A percentile compares a stretch with the other conserved stretches of the same genome.
These are phyloP conservation scores for Boletus sp. DNA, from an alignment of 768 basidiomycete genomes.

Conservation along the genomic window DNA sequence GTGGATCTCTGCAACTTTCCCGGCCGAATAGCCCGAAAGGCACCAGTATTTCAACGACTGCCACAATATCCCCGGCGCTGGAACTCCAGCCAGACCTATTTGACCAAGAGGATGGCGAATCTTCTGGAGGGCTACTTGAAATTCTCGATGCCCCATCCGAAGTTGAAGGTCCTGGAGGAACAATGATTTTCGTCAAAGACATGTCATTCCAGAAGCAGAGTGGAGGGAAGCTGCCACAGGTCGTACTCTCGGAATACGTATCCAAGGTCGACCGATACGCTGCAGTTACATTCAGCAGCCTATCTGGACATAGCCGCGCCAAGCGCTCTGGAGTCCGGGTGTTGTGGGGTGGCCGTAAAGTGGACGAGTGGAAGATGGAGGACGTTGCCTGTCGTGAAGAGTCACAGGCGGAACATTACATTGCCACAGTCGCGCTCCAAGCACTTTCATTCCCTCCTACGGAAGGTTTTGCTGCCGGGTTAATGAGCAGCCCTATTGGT, in stretches of 20 bases:
- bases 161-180: constrained; percentile 56
- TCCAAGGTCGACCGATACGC: constrained; percentile 72
- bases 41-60: neutral
- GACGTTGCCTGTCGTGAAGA: constrained; percentile 78
- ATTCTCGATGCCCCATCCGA: constrained; percentile 65
- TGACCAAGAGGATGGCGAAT: constrained; percentile 50
- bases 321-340: constrained; percentile 71
- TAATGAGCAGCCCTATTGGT: constrained; percentile 42
- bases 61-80: neutral
- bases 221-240: constrained; percentile 80
- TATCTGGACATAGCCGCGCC: constrained; percentile 74
- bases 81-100: constrained; percentile 44
- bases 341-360: constrained; percentile 64
- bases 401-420: constrained; percentile 84
- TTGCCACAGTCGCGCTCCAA: constrained; percentile 84
- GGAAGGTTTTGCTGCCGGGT: constrained; percentile 62
- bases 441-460: constrained; percentile 63
- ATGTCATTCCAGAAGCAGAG: constrained; percentile 84
- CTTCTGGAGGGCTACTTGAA: constrained; percentile 63
- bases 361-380: constrained; percentile 76
- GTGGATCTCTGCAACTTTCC: constrained; percentile 21
- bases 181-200: constrained; percentile 55
- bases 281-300: constrained; percentile 58
- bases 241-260: constrained; percentile 65
- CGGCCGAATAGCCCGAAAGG: neutral